These are phyloP conservation scores for Dalbergia cochinchinensis DNA, from an alignment of 306 rosid genomes.

Conservation along the genomic window DNA sequence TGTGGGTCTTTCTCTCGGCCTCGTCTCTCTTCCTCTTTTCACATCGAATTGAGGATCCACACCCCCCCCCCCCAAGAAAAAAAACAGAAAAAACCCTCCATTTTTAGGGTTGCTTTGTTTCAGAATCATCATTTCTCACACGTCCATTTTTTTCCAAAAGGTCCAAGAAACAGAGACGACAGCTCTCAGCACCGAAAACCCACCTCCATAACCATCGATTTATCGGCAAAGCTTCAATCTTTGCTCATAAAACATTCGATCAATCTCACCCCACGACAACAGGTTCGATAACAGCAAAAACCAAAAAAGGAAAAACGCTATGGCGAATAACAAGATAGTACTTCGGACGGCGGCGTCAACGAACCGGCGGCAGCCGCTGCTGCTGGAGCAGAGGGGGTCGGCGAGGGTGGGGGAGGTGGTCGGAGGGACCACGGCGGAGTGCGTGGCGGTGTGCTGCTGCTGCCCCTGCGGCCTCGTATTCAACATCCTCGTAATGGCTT, in stretches of 20 bases:
- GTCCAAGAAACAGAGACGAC: not conserved
- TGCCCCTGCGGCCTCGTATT: slow-evolving; percentile 64
- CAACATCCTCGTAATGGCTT: slow-evolving; percentile 61
- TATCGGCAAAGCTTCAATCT: slow-evolving; percentile 19
- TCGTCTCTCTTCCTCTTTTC: not conserved
- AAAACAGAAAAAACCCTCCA: not conserved
- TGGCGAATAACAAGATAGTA: slow-evolving; percentile 52
- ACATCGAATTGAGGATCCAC: slow-evolving; percentile 42
- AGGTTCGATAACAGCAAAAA: too few species aligned
- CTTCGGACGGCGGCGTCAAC: slow-evolving; percentile 47
- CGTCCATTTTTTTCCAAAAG: too few species aligned
- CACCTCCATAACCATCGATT: slow-evolving; percentile 3
- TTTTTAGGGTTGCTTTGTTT: not conserved
- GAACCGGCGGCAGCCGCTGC: slow-evolving; percentile 56
- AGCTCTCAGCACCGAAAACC: not conserved
- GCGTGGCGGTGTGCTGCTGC: slow-evolving; percentile 88
- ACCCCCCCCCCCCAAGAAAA: not conserved
- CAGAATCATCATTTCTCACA: not conserved
- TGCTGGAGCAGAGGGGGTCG: slow-evolving; percentile 31
- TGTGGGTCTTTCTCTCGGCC: slow-evolving; percentile 33
- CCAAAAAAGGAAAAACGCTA: not conserved
- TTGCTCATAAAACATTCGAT: not conserved
- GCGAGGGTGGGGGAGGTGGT: slow-evolving; percentile 65
- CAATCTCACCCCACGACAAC: not conserved
- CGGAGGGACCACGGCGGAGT: slow-evolving; percentile 85